These are phyloP conservation scores for Lunularia cruciata DNA, from an alignment of 225 moss, liverwort and hornwort species.

Conservation along the genomic window DNA sequence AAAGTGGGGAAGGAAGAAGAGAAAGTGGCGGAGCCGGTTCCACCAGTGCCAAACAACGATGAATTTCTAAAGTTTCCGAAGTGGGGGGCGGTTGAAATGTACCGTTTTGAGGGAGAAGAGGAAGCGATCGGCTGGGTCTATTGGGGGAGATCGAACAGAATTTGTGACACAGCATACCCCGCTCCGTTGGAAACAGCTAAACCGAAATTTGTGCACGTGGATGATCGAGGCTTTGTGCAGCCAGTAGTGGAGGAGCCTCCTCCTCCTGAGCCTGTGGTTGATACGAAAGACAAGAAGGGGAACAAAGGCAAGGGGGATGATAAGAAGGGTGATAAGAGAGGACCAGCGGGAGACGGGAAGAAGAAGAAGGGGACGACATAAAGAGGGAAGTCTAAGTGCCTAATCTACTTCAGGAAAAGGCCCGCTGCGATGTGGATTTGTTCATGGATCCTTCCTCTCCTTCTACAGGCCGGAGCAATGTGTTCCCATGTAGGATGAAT, in stretches of 20 bases:
- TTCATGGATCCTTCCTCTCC: no score
- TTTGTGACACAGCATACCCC: slow-evolving; percentile 40
- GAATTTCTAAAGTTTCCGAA: slow-evolving; percentile 13
- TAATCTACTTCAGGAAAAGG: no score
- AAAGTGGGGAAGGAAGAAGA: slow-evolving; percentile 28
- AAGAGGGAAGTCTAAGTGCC: no score
- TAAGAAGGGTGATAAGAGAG: neutral
- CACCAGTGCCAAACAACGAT: slow-evolving; percentile 8
- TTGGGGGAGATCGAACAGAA: slow-evolving; percentile 37
- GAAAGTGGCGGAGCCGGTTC: neutral
- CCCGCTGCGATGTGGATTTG: no score
- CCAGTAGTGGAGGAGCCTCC: neutral
- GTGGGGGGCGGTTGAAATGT: slow-evolving; percentile 44
- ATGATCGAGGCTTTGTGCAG: slow-evolving; percentile 25
- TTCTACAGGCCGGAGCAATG: no score
- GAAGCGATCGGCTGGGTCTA: slow-evolving; percentile 35
- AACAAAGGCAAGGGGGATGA: neutral
- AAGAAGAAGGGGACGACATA: neutral
- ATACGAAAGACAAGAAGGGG: neutral
- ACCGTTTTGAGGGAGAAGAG: slow-evolving; percentile 27
- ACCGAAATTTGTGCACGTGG: slow-evolving; percentile 34
- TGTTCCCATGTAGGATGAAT: no score
- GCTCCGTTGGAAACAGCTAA: slow-evolving; percentile 18
- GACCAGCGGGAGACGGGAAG: neutral
- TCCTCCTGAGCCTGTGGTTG: slow-evolving; percentile 5